Conservation (phyloP, 208 protist species). For the Crithidia acanthocephali region DNA sequence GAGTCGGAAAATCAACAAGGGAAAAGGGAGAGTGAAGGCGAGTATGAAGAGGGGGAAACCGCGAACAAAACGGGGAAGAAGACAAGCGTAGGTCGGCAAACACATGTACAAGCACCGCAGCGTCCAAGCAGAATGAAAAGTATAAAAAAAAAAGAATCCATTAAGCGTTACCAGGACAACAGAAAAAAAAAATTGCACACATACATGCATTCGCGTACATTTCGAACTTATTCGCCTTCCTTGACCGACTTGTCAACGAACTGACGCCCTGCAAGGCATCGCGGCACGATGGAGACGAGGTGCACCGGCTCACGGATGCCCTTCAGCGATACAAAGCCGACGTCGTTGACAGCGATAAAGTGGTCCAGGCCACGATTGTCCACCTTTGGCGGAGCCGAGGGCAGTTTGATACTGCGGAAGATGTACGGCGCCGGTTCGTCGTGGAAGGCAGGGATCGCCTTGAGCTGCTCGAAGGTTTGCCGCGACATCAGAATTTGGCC, state of each 20-base stretch:
- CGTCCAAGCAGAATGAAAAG: neutral
- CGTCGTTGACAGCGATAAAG: conserved; percentile 63
- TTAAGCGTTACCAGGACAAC: too few relatives aligned
- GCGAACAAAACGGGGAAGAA: neutral
- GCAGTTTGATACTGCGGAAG: conserved; percentile 51
- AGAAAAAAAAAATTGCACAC: neutral
- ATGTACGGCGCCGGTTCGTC: conserved; percentile 57
- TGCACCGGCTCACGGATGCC: conserved; percentile 59
- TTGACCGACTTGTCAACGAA: conserved; percentile 54
- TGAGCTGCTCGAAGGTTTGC: conserved; percentile 61
- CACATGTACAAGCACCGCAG: neutral
- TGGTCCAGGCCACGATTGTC: conserved; percentile 54
- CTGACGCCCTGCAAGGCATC: conserved; percentile 49
- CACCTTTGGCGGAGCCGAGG: conserved; percentile 27
- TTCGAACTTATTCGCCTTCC: neutral
- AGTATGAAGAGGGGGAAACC: neutral
- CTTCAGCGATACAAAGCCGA: conserved; percentile 49
- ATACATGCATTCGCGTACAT: too few relatives aligned
- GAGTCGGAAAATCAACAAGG: neutral
- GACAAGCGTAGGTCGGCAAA: neutral
- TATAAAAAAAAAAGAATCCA: too few relatives aligned
- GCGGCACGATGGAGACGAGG: conserved; percentile 67
- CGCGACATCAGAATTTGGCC: conserved; percentile 86
- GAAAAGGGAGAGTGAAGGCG: neutral
- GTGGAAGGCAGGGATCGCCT: conserved; percentile 56